Evolutionary conservation across 1,139 yeast species (phyloP).

Genomic region (Suhomyces anneliseae): DNA sequence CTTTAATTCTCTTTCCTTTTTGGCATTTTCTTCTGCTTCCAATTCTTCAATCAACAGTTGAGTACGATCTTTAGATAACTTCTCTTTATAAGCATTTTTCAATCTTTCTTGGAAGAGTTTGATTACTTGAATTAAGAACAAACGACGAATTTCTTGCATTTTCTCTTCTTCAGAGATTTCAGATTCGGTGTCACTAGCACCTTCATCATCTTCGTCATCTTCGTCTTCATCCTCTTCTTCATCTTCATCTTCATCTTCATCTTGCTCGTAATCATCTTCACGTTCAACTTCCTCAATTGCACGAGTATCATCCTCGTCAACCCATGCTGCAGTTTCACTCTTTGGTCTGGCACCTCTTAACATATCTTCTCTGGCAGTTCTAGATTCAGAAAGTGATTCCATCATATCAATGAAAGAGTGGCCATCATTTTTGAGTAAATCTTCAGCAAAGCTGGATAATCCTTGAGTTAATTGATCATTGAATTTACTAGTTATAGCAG

Average conservation of each 20-base stretch:
- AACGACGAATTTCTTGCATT: slow-evolving; percentile 71
- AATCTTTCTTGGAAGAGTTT: slow-evolving; percentile 71
- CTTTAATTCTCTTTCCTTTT: slow-evolving; percentile 70
- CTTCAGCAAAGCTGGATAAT: slow-evolving; percentile 71
- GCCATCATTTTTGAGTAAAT: slow-evolving; percentile 72
- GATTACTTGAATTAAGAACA: slow-evolving; percentile 75
- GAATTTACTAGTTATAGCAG: slow-evolving; percentile 8
- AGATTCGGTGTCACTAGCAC: slow-evolving; percentile 37
- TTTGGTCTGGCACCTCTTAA: slow-evolving; percentile 20
- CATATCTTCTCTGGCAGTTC: slow-evolving; percentile 50
- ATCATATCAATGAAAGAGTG: slow-evolving; percentile 72
- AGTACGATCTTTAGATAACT: slow-evolving; percentile 72
- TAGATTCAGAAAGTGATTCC: slow-evolving; percentile 67
- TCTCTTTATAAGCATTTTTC: slow-evolving; percentile 69
- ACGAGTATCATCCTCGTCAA: slow-evolving; percentile 24
- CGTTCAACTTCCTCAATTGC: slow-evolving; percentile 22
- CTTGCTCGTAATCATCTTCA: slow-evolving; percentile 27
- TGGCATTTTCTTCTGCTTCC: slow-evolving; percentile 71
- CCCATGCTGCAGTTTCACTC: slow-evolving; percentile 18
- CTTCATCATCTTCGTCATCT: slow-evolving; percentile 24
- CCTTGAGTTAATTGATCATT: slow-evolving; percentile 32
- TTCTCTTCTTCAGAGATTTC: slow-evolving; percentile 64
- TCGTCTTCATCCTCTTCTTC: slow-evolving; percentile 34
- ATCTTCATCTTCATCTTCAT: slow-evolving; percentile 32
- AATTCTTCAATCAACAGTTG: slow-evolving; percentile 72